phyloP scores from a whole-genome alignment of 768 basidiomycete genomes.

The Tephrocybe sp. region DNA sequence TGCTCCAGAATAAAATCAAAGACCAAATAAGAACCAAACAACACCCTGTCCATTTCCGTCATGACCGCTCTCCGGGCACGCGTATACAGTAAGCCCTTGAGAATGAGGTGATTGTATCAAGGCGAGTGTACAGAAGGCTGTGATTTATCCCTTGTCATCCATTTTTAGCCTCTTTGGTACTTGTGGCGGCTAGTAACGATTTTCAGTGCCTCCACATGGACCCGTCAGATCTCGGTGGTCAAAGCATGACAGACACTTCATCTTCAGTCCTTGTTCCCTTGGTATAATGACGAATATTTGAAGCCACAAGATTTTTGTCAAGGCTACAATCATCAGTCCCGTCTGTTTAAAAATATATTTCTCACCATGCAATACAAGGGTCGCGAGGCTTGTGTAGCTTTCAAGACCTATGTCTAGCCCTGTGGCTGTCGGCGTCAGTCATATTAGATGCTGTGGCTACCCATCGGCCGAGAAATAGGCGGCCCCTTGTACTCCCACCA shows the following conservation, averaged over 20 bases:
- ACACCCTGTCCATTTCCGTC: constrained; percentile 12
- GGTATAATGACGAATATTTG: not conserved
- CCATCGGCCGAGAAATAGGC: not conserved
- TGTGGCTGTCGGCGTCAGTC: not conserved
- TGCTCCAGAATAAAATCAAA: not conserved
- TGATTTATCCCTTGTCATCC: not conserved
- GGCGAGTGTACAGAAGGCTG: not conserved
- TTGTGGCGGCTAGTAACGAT: not conserved
- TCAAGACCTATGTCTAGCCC: not conserved
- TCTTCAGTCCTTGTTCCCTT: constrained; percentile 4
- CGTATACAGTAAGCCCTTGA: not conserved
- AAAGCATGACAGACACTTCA: not conserved
- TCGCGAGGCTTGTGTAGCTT: not conserved
- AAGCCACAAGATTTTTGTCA: not conserved
- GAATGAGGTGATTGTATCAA: not conserved
- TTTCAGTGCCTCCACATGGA: not conserved
- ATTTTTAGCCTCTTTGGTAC: not conserved
- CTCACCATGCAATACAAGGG: not conserved
- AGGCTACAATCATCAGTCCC: not conserved
- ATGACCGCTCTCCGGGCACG: constrained; percentile 4
- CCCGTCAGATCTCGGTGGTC: not conserved
- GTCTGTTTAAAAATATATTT: not conserved
- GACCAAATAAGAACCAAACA: constrained; percentile 11
- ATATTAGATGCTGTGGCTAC: not conserved
- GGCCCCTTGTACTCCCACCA: not conserved